These are phyloP conservation scores for Toxicodendron radicans DNA, from an alignment of 345 rosid genomes.

Conservation along the genomic window DNA sequence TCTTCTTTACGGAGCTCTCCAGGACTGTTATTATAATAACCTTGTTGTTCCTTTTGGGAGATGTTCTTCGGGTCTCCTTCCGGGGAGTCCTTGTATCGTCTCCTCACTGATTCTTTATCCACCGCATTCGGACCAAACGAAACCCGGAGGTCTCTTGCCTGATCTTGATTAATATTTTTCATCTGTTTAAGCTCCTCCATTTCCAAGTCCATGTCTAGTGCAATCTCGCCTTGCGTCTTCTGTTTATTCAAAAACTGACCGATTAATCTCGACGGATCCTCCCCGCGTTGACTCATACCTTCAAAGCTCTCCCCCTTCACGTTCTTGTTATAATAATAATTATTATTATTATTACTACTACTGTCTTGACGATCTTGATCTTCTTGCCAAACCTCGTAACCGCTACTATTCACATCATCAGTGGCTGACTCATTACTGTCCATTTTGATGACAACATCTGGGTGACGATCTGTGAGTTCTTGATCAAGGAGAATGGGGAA, in stretches of 20 bases:
- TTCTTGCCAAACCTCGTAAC: constrained; percentile 42
- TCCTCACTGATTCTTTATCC: constrained; percentile 26
- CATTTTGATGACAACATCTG: not conserved
- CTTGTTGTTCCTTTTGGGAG: not conserved
- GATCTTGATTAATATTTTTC: constrained; percentile 15
- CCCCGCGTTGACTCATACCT: constrained; percentile 25
- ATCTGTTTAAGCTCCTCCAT: constrained; percentile 43
- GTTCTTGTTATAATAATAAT: not conserved
- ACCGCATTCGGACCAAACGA: constrained; percentile 48
- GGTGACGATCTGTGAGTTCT: not conserved
- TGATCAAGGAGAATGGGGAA: constrained; percentile 54
- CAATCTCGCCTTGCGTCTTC: constrained; percentile 44
- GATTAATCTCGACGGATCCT: constrained; percentile 35
- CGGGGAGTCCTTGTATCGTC: constrained; percentile 27
- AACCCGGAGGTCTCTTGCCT: constrained; percentile 46
- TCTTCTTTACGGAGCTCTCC: constrained; percentile 22
- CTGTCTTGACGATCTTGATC: constrained; percentile 11
- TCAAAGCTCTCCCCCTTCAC: constrained; percentile 27
- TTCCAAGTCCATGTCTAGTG: constrained; percentile 71
- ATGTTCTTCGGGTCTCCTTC: constrained; percentile 6
- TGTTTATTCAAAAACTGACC: constrained; percentile 35
- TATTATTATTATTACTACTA: not conserved
- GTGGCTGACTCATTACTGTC: not conserved
- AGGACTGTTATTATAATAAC: too few species aligned
- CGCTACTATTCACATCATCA: constrained; percentile 16